Evolutionary conservation across 805 yeast species (phyloP), one percentile per base, ranked within the genome.

Genomic region (Pichia rugopelliculosa): DNA sequence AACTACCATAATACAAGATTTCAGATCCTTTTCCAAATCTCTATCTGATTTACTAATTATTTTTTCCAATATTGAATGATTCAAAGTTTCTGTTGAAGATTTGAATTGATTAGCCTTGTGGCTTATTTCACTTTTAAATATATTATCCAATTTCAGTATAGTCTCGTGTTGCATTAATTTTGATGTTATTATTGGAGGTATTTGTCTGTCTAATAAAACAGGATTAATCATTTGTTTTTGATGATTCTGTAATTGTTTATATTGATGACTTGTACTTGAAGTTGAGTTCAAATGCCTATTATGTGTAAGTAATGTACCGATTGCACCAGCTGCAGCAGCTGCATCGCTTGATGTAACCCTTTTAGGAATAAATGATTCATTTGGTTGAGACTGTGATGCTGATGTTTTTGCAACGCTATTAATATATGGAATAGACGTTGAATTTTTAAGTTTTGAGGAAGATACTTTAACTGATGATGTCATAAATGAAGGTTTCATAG

Each of bases 291-390:
- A 24, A 25, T 55, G 56, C 45, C 66, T 50, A 23, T 61, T 61
- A 46, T 61, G 67, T 2, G 60, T 60, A 45, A 62, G 39, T 51
- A 63, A 36, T 21, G 57, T 60, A 18, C 68, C 67, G 48, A 64
- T 57, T 1, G 68, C 69, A 2, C 67, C 67, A 9, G 68, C 68
- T 9, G 69, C 67, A 43, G 62, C 59, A 3, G 64, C 60, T 11
- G 69, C 69, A 36, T 61, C 64, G 1, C 67, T 61, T 4, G 56
- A 53, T 3, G 52, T 40, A n/a, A 50, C 49, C 33, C 66, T 56
- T 42, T 59, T 62, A 2, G 65, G 66, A 9, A 60, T 27, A 45
- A 49, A 27, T 23, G 21, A 27, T 15, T 39, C 15, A 11, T 33
- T 22, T 9, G 8, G 17, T 34, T 17, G 23, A 9, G 39, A 26